Evolutionary conservation across 2,329 filamentous ascomycete genomes (phyloP), one percentile per base, ranked within the genome.

Genomic region (Fusarium sp.): DNA sequence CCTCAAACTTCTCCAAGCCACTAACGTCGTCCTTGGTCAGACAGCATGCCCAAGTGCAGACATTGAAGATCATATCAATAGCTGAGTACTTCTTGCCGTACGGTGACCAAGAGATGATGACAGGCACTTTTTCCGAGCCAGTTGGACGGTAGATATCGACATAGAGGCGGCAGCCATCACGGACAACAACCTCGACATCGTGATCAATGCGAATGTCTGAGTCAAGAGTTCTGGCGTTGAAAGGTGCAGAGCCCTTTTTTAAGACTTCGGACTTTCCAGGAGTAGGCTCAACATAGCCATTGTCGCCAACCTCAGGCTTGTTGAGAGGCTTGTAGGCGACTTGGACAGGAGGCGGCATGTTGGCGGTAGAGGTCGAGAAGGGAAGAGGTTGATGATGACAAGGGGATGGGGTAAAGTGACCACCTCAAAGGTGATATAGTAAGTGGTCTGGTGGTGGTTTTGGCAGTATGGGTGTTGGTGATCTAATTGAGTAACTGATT

Each of bases 241-340:
- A 72, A 3, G 69, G 69, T 5, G 60, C 62, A 4, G 69, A 64
- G 7, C 69, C 69, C 6, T 67, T 69, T 13, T 68, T 68, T 7
- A 72, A 20, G 2, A 72, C 69, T 11, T 72, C 69, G 7, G 69
- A 62, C 37, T 70, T 72, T 48, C 69, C 69, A 18, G 55, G 31
- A 6, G 47, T 44, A 35, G 66, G 69, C 13, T 64, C 66, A 21
- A 65, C 66, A 3, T 72, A 72, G 4, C 69, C 69, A 18, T 72
- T 72, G 37, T 66, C 59, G 15, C 69, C 69, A 2, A 70, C 63
- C 15, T 68, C 57, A 5, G 69, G 69, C 35, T 68, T 64, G 41
- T 62, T 68, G 33, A 72, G 57, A 38, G 66, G 63, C 59, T 72
- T 72, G 52, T 70, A 72, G 3, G 69, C 69, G n/a, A 72, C 69